Conservation (phyloP, 108 stramenopile genomes). For the Cyclotella baltica region DNA sequence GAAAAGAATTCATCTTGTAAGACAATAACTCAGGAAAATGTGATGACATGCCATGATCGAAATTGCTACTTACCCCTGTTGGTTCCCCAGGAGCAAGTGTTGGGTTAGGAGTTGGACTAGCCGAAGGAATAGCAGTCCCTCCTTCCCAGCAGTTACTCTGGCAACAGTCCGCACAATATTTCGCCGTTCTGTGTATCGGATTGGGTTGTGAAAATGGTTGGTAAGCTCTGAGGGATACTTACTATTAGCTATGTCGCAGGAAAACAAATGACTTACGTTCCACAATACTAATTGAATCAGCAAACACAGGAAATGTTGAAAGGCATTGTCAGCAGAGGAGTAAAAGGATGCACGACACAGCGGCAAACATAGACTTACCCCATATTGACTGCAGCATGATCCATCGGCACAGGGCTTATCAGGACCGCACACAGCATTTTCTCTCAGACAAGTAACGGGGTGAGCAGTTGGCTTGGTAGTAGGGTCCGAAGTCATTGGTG, state of each 20-base stretch:
- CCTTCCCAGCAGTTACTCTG: constrained; percentile 12
- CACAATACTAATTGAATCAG: constrained; percentile 1
- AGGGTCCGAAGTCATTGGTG: neutral
- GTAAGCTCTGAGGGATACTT: too few relatives aligned
- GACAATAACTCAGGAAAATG: neutral
- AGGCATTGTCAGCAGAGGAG: neutral
- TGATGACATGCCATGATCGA: neutral
- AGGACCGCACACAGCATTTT: constrained; percentile 4
- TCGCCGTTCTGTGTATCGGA: neutral
- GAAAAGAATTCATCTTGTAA: neutral
- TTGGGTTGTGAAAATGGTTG: too few relatives aligned
- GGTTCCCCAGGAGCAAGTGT: neutral
- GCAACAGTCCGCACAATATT: constrained; percentile 4
- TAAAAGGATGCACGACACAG: neutral
- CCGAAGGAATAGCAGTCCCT: neutral
- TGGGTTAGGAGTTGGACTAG: neutral
- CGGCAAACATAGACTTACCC: neutral
- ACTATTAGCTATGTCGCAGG: neutral
- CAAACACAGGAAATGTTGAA: neutral
- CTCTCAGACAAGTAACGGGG: neutral
- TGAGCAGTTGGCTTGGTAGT: neutral
- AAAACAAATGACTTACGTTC: neutral
- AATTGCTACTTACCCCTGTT: neutral
- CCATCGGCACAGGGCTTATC: constrained; percentile 4
- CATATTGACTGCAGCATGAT: constrained; percentile 16